Conservation (phyloP, 208 protist genomes). For the Crithidia sp. region DNA sequence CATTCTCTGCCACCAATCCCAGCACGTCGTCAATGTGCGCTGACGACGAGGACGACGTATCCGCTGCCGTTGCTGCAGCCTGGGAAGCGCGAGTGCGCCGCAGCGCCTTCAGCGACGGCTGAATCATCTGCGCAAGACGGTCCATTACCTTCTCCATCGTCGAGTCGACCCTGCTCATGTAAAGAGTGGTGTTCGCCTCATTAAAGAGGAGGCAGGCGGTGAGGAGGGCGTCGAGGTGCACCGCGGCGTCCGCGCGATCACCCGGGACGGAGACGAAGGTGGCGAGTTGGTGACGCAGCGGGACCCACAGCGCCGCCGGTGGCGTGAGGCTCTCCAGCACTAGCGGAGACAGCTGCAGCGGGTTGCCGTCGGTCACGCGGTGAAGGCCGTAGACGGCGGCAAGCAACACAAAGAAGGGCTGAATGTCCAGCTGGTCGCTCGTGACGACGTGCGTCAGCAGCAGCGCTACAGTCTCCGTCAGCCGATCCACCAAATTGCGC, state of each 20-base stretch:
- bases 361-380: constrained; percentile 31
- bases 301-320: constrained; percentile 58
- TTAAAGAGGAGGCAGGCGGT: constrained; percentile 31
- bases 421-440: constrained; percentile 68
- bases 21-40: too few species aligned
- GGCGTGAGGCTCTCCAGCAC: constrained; percentile 25
- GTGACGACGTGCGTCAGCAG: constrained; percentile 23
- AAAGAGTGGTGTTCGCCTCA: constrained; percentile 5
- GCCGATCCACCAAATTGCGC: background rate
- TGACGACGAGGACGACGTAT: too few species aligned
- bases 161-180: constrained; percentile 4
- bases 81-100: background rate
- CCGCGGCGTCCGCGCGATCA: background rate
- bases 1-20: too few species aligned
- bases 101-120: constrained; percentile 7
- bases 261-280: background rate
- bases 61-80: background rate
- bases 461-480: constrained; percentile 27
- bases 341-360: constrained; percentile 16
- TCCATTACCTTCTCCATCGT: constrained; percentile 3
- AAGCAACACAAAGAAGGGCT: constrained; percentile 68
- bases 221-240: constrained; percentile 25
- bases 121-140: constrained; percentile 9
- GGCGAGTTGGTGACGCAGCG: constrained; percentile 58
- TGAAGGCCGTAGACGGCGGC: constrained; percentile 65